Percentiles rank a stretch among this genome's conserved stretches.
Evolutionary conservation across 768 basidiomycete species (phyloP).

Genomic region (Boletus sp.): DNA sequence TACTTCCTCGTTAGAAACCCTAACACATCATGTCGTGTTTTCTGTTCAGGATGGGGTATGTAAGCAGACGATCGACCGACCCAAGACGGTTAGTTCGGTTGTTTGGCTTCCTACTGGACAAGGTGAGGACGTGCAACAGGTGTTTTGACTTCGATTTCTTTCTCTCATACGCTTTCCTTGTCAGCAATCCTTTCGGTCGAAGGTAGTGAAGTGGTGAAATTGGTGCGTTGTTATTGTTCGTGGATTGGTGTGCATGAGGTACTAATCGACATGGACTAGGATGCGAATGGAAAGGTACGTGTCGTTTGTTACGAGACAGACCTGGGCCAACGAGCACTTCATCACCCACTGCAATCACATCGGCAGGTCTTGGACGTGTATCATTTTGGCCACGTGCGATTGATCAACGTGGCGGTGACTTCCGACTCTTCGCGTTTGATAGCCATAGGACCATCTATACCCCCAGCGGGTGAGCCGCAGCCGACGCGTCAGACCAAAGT

Average conservation of each 20-base stretch:
- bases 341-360: background rate
- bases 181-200: slow-evolving; percentile 53
- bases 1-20: background rate
- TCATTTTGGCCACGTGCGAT: slow-evolving; percentile 40
- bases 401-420: slow-evolving; percentile 52
- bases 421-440: slow-evolving; percentile 45
- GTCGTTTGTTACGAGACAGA: background rate
- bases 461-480: slow-evolving; percentile 41
- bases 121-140: slow-evolving; percentile 29
- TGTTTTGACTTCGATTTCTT: background rate
- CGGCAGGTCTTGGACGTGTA: slow-evolving; percentile 39
- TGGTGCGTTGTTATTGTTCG: slow-evolving; percentile 31
- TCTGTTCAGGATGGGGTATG: slow-evolving; percentile 46
- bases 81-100: slow-evolving; percentile 42
- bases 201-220: slow-evolving; percentile 42
- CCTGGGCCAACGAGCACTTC: background rate
- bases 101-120: slow-evolving; percentile 50
- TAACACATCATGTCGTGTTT: background rate
- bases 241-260: background rate
- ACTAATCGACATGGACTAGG: slow-evolving; percentile 27
- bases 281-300: slow-evolving; percentile 39
- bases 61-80: slow-evolving; percentile 47
- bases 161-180: background rate
- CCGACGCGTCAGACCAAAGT: slow-evolving; percentile 46
- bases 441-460: slow-evolving; percentile 44